Base-by-base conservation (phyloP, 139 green algal genomes). In the Chlorella sp. region DNA sequence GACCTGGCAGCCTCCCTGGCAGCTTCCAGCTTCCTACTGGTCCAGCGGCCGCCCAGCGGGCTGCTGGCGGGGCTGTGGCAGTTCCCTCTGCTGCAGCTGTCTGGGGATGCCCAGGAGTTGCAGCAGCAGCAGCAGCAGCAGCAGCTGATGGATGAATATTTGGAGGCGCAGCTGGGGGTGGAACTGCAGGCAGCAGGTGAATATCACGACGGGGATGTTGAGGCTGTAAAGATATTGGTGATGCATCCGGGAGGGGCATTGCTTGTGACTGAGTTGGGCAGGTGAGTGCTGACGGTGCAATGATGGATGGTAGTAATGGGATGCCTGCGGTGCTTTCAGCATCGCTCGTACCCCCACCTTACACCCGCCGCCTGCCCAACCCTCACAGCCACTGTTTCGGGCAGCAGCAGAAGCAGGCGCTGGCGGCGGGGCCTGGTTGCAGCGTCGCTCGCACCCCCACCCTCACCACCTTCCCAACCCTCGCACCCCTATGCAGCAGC, bases 11-110 rank as follows among this genome's bases (percentile, higher is more conserved):
- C 48, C 40, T 88, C 32, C 18, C 71, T 86, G 61, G 83, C 34
- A 4, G 53, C 22, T 22, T 34, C 24, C 34, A 57, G 85, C 22
- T 95, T 92, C 87, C 86, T 97, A n/a, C 83, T 97, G 85, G 89
- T 95, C 11, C 90, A 96, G 91, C 89, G 95, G 2, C 95, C 95
- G 26, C 77, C 78, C 26, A 86, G 71, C 7, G 95, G 95, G 3
- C 89, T 97, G 37, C 91, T 97, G 42, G 95, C 94, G 75, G 95
- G 95, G 28, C 85, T 97, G 19, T 97, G 95, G 95, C 94, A 97
- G 88, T 96, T 96, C 64, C 95, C 95, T n/a, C 84, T 92, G 79
- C 83, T 88, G 76, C 61, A 36, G 66, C 82, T 92, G 48, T 1
- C 18, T 2, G n/a, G 15, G 21, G 80, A 61, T n/a, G 64, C 12